These are phyloP conservation scores for Venturia effusa DNA, from an alignment of 2,329 filamentous ascomycete species.

Conservation along the genomic window DNA sequence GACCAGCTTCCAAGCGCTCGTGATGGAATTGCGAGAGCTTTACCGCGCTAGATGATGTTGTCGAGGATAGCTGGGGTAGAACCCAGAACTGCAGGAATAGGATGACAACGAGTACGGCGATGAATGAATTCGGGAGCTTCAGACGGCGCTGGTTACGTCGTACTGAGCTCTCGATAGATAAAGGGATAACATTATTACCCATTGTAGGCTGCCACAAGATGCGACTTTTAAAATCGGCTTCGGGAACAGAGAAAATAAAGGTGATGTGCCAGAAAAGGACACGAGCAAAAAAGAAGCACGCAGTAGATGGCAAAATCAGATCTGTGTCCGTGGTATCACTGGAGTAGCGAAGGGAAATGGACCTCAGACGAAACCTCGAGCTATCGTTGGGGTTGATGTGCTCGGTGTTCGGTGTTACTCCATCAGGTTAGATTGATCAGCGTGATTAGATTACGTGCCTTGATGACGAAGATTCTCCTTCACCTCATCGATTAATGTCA, in stretches of 20 bases:
- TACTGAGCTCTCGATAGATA: neutral
- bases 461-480: no score
- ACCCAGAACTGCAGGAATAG: neutral
- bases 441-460: no score
- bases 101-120: neutral
- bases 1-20: constrained; percentile 2
- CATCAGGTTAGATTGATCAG: neutral
- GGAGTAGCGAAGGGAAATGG: neutral
- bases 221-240: neutral
- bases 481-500: no score
- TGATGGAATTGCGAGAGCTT: neutral
- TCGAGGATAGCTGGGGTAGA: neutral
- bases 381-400: neutral
- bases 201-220: neutral
- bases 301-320: neutral
- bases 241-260: neutral
- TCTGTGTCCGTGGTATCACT: neutral
- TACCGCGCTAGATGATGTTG: neutral
- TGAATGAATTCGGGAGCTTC: neutral
- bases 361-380: neutral
- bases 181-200: neutral
- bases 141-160: neutral
- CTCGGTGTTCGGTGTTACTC: neutral
- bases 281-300: neutral
- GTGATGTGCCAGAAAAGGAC: neutral